Evolutionary conservation across 306 rosid genomes (phyloP).

Genomic region (Neltuma alba): DNA sequence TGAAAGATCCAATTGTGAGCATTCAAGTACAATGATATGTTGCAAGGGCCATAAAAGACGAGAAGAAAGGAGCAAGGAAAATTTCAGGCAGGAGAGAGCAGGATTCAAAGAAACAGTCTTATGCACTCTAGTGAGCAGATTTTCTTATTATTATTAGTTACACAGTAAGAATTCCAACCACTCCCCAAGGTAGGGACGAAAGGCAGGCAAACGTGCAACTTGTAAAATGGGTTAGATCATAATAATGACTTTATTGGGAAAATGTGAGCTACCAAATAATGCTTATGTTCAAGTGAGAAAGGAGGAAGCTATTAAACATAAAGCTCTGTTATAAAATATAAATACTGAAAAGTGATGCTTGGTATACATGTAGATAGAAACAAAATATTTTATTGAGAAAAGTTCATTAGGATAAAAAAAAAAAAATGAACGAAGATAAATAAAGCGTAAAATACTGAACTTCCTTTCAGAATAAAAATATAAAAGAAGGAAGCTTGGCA

Average conservation of each 20-base stretch:
- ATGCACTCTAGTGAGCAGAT: background rate
- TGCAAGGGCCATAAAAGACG: background rate
- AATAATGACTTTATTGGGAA: background rate
- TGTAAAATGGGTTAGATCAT: background rate
- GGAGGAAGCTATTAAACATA: too few species aligned
- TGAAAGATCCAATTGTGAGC: background rate
- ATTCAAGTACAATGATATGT: background rate
- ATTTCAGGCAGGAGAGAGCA: background rate
- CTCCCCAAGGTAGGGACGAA: background rate
- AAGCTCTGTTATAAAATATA: too few species aligned
- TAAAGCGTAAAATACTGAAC: too few species aligned
- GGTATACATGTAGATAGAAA: too few species aligned
- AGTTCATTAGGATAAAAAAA: too few species aligned
- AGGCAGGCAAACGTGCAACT: background rate
- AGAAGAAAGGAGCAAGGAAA: background rate
- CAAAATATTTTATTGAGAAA: too few species aligned
- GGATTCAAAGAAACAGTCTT: background rate
- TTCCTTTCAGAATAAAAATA: too few species aligned
- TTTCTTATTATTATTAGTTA: background rate
- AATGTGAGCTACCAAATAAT: constrained; percentile 17
- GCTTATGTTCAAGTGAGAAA: background rate
- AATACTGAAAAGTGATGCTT: too few species aligned
- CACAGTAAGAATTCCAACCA: background rate
- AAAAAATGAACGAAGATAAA: too few species aligned
- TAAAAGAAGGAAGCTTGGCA: too few species aligned